Evolutionary conservation across 2,329 filamentous ascomycete species (phyloP), one percentile per base, ranked within the genome.

Genomic region (Anisogramma anomala): DNA sequence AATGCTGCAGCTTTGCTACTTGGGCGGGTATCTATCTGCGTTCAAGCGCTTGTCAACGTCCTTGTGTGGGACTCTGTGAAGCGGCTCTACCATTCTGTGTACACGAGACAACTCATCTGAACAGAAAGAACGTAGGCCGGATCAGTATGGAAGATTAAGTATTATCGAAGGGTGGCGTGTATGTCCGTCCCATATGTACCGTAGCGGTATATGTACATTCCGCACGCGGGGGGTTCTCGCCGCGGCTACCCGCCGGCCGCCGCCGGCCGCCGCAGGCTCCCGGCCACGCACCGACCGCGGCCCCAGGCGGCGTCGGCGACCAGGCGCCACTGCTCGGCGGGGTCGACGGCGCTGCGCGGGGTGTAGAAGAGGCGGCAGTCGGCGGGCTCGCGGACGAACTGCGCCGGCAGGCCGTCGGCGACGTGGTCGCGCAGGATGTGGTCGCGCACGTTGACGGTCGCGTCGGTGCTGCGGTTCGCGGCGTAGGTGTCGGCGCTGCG

Each of bases 301-400:
- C 40, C 40, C 40, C 40, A 68, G 1, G 63, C 63, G 1, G 62
- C 57, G 9, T 55, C 50, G 1, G 64, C 65, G 2, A 64, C 61
- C 6, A 60, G 58, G 50, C 65, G 65, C 69, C 69, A 73, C 15
- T 67, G 54, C 22, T 63, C 63, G 7, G 58, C 58, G 30, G 68
- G 59, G 46, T 71, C 63, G 7, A 56, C 59, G 33, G 65, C 53
- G 63, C 71, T 73, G 14, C 58, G 61, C 7, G 61, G 60, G 2
- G 68, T 72, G 57, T 67, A 72, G 58, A 64, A 71, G 14, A 72
- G 64, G 7, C 69, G 63, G 53, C 69, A 73, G 53, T 71, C 67
- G 3, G 67, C 60, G 11, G 64, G 55, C 52, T 72, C 66, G 42
- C 64, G 62, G 1, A 68, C 53, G 45, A 63, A 73, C 47, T 73